Base-by-base conservation (phyloP, 2,329 filamentous ascomycete species). In the Monosporascus sp. region DNA sequence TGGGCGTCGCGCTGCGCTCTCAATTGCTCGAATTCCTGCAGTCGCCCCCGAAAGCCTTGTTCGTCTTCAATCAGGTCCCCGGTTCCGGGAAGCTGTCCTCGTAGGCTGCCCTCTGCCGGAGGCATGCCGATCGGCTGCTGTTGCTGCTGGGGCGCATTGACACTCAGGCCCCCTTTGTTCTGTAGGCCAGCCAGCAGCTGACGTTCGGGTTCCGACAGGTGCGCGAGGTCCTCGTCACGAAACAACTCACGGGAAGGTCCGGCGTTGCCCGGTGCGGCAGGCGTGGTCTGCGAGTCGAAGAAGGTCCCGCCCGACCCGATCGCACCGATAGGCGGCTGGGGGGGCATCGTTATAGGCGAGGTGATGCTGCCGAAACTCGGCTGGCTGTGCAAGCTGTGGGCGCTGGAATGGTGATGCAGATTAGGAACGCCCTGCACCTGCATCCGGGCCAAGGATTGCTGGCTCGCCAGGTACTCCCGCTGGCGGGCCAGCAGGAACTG, bases 401-500 rank as follows among this genome's bases (percentile, higher is more conserved):
- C 90, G 66, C 93, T 97, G 1, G 90, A 92, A 66, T 97, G 92
- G 66, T 97, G 94, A 63, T 97, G 91, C 8, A 97, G 79, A 54
- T 75, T 65, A 52, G 75, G 64, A 52, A 78, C 75, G 46, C 76
- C 76, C 50, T 79, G 81, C 62, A 88, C 78, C 52, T 85, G 86
- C 67, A 89, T 87, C 67, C 92, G 87, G 49, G 85, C 79, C 54
- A 91, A 84, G 6, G 82, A 80, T 65, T 96, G 91, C 65, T 96
- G 91, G 58, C 91, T 89, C 58, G 91, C 88, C 52, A 97, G 81
- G 61, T 90, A 90, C 68, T 99, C 94, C 61, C 96, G 90, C 70
- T 99, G 94, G 43, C 94, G 87, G 46, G 95, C 94, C 84, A 97
- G 95, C 37, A 96, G 79, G 68, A 94, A 96, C 68, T 99, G 94